phyloP scores from a whole-genome alignment of 225 moss, liverwort and hornwort genomes.

The Thuidium tamariscinum region DNA sequence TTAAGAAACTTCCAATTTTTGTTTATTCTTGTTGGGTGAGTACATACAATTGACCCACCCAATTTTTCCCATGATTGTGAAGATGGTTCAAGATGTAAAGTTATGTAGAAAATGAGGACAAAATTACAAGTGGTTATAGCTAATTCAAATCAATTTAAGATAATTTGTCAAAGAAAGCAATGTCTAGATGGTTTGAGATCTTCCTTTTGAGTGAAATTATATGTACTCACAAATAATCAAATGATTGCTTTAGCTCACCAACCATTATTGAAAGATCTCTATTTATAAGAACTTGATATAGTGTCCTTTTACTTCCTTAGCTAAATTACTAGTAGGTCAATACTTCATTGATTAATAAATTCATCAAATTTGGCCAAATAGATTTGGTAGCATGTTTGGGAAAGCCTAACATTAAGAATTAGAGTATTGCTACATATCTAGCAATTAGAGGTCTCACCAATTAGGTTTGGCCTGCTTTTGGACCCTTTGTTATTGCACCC shows the following conservation, averaged over 20 bases:
- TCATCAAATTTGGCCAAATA: neutral
- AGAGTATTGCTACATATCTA: neutral
- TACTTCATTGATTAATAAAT: neutral
- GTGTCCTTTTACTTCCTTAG: neutral
- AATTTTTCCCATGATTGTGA: neutral
- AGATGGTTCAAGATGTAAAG: rapidly evolving
- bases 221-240: too few relatives aligned
- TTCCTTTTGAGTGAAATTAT: too few relatives aligned
- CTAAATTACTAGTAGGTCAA: neutral
- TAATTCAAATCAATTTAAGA: too few relatives aligned
- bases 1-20: neutral
- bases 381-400: neutral
- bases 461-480: rapidly evolving
- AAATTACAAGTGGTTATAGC: too few relatives aligned
- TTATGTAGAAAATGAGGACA: neutral
- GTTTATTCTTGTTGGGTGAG: neutral
- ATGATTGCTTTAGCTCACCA: too few relatives aligned
- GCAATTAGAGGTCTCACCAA: neutral
- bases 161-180: too few relatives aligned
- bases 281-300: neutral
- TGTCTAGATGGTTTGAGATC: too few relatives aligned
- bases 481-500: neutral
- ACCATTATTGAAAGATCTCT: neutral
- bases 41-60: rapidly evolving
- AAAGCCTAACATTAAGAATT: neutral